Conservation (phyloP, 768 basidiomycete species). For the Kwoniella mangroviensis region DNA sequence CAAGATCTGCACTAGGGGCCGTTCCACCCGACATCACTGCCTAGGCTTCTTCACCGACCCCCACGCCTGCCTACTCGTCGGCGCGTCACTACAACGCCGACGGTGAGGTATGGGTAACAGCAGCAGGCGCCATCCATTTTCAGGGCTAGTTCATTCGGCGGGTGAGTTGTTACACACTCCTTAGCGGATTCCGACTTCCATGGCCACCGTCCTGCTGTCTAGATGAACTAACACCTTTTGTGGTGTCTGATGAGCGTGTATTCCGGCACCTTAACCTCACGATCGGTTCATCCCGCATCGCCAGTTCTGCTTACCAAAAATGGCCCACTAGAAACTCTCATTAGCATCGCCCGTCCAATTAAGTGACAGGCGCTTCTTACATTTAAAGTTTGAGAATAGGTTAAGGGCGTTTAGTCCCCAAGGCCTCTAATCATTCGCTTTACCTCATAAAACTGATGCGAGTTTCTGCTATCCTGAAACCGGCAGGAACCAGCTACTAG, state of each 20-base stretch:
- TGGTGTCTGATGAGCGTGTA: conserved; percentile 83
- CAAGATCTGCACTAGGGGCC: conserved; percentile 83
- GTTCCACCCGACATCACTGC: conserved; percentile 74
- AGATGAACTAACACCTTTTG: conserved; percentile 84
- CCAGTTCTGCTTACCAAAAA: conserved; percentile 58
- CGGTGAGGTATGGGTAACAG: conserved; percentile 82
- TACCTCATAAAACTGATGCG: conserved; percentile 65
- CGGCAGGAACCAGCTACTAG: conserved; percentile 90
- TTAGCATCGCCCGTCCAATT: conserved; percentile 60
- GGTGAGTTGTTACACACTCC: conserved; percentile 88
- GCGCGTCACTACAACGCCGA: conserved; percentile 68
- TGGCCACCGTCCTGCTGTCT: conserved; percentile 88
- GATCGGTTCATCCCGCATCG: conserved; percentile 70
- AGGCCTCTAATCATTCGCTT: conserved; percentile 86
- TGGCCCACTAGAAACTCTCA: conserved; percentile 75
- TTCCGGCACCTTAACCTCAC: conserved; percentile 69
- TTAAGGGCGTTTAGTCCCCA: conserved; percentile 86
- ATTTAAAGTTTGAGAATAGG: conserved; percentile 77
- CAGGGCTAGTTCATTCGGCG: conserved; percentile 89
- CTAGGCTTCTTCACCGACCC: conserved; percentile 78
- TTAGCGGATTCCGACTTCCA: conserved; percentile 84
- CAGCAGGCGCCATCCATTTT: conserved; percentile 82
- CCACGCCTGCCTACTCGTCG: conserved; percentile 67
- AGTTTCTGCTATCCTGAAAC: conserved; percentile 73
- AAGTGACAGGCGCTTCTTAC: conserved; percentile 65